Evolutionary conservation across 2,329 filamentous ascomycete species (phyloP).

Genomic region (Phialocephala sp.): DNA sequence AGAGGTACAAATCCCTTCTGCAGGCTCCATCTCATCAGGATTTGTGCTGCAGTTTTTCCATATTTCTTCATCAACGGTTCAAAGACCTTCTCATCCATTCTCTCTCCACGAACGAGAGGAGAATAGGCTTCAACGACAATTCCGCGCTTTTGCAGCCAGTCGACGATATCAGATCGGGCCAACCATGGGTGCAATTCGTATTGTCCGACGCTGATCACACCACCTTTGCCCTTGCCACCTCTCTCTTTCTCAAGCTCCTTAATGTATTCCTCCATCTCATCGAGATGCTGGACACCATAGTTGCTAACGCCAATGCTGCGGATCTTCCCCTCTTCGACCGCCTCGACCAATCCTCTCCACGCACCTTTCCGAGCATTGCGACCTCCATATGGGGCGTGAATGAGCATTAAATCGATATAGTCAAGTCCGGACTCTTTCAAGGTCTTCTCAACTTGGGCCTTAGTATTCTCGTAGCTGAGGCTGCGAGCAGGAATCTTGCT

Average conservation of each 20-base stretch:
- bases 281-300: constrained; percentile 67
- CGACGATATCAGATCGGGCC: constrained; percentile 75
- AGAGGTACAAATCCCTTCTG: constrained; percentile 78
- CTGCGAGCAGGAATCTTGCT: constrained; percentile 59
- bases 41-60: constrained; percentile 74
- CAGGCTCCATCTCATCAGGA: constrained; percentile 80
- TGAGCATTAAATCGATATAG: constrained; percentile 71
- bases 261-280: constrained; percentile 64
- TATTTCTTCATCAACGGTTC: constrained; percentile 72
- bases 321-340: constrained; percentile 65
- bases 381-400: constrained; percentile 65
- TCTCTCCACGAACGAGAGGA: constrained; percentile 68
- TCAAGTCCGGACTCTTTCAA: constrained; percentile 62
- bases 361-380: constrained; percentile 60
- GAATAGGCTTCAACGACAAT: constrained; percentile 69
- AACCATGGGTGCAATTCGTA: constrained; percentile 93
- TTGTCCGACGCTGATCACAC: constrained; percentile 82
- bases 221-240: constrained; percentile 67
- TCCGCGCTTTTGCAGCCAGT: constrained; percentile 72
- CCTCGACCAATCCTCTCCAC: constrained; percentile 69
- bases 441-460: constrained; percentile 66
- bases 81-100: constrained; percentile 71
- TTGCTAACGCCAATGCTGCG: constrained; percentile 69
- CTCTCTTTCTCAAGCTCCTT: constrained; percentile 65
- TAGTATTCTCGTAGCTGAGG: constrained; percentile 68